Evolutionary conservation across 257 asterid genomes (phyloP).

Genomic region (Solanum clarkiae): DNA sequence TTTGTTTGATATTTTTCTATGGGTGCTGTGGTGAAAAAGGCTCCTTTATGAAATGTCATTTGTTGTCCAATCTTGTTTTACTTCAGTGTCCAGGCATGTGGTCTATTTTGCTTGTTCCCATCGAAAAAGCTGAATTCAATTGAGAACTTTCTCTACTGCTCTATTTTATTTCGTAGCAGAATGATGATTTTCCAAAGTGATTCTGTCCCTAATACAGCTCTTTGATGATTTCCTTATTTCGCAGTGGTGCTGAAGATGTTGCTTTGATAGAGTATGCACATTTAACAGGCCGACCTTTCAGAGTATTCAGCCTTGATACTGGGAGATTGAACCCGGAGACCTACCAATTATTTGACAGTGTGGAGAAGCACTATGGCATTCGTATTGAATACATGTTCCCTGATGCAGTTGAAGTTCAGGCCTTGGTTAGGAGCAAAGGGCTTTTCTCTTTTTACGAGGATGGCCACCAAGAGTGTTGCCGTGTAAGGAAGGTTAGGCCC

Average conservation of each 20-base stretch:
- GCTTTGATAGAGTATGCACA: constrained; percentile 79
- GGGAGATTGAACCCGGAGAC: constrained; percentile 88
- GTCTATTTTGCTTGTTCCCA: not conserved
- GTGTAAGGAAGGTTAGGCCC: constrained; percentile 77
- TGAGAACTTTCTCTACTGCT: not conserved
- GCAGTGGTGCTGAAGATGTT: constrained; percentile 92
- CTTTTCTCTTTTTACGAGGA: constrained; percentile 85
- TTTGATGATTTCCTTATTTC: not conserved
- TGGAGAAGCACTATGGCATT: constrained; percentile 67
- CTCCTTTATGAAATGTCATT: not conserved
- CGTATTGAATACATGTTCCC: constrained; percentile 85
- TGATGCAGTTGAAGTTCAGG: constrained; percentile 73
- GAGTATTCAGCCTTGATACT: constrained; percentile 85
- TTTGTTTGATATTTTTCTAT: not conserved
- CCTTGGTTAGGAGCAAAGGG: constrained; percentile 67
- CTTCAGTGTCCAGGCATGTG: not conserved
- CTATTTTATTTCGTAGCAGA: not conserved
- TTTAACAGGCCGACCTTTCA: constrained; percentile 70
- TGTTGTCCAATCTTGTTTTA: not conserved
- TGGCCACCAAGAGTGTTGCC: constrained; percentile 94
- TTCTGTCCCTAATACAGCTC: not conserved
- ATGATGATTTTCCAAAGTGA: not conserved
- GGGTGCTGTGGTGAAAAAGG: not conserved
- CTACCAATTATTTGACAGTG: constrained; percentile 52
- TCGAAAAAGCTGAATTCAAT: not conserved